phyloP scores from a whole-genome alignment of 2,329 filamentous ascomycete genomes.

The Xylariomycetidae sp. region DNA sequence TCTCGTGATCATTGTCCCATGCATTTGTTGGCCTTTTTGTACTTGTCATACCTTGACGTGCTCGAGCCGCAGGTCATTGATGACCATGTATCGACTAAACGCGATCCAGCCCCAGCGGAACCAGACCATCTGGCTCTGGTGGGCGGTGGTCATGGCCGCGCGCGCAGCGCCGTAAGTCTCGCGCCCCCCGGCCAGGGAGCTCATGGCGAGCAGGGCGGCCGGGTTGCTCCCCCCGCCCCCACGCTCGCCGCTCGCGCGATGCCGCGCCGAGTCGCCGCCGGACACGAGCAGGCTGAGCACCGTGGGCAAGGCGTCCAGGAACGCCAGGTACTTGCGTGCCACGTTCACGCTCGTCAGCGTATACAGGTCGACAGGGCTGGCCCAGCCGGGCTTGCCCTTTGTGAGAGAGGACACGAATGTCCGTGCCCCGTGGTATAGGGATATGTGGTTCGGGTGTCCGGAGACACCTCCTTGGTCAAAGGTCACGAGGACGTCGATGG shows the following conservation, averaged over 20 bases:
- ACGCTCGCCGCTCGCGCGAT: constrained; percentile 20
- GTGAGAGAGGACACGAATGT: constrained; percentile 64
- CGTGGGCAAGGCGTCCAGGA: constrained; percentile 72
- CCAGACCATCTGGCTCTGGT: constrained; percentile 97
- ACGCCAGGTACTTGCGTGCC: constrained; percentile 71
- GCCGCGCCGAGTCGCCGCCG: constrained; percentile 19
- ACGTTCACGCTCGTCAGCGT: constrained; percentile 70
- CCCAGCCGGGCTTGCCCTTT: constrained; percentile 56
- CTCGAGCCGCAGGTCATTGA: constrained; percentile 73
- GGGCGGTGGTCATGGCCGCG: constrained; percentile 81
- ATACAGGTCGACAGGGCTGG: constrained; percentile 76
- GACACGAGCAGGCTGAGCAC: constrained; percentile 49
- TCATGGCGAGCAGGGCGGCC: constrained; percentile 63
- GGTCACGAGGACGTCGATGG: constrained; percentile 79
- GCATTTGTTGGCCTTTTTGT: not conserved
- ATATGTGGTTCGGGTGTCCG: constrained; percentile 87
- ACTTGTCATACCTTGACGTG: constrained; percentile 24
- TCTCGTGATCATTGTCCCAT: not conserved
- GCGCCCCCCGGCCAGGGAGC: constrained; percentile 53
- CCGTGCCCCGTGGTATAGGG: constrained; percentile 75
- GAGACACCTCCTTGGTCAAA: constrained; percentile 83
- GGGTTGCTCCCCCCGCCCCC: constrained; percentile 46
- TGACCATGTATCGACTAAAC: constrained; percentile 86
- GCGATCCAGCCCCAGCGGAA: constrained; percentile 95
- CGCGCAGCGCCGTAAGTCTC: constrained; percentile 55